Conservation (phyloP, 2,329 filamentous ascomycete genomes). For the Penicillium griseofulvum region DNA sequence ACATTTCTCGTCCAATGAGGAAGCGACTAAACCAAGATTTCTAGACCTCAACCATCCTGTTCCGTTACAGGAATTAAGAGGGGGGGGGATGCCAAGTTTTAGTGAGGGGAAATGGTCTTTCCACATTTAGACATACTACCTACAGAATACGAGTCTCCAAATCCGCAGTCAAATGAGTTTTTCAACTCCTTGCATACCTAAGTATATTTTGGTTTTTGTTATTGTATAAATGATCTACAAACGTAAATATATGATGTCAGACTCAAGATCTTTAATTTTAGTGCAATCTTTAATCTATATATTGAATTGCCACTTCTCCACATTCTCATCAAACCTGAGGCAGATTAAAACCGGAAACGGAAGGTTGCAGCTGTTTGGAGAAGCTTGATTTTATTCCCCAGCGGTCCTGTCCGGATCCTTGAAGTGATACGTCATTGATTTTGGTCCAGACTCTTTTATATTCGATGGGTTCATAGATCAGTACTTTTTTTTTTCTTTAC, state of each 20-base stretch:
- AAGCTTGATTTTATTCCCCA: background rate
- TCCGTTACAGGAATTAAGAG: too few relatives aligned
- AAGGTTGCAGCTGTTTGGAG: background rate
- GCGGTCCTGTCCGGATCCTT: background rate
- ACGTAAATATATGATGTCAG: background rate
- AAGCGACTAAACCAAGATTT: too few relatives aligned
- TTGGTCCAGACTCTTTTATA: constrained; percentile 2
- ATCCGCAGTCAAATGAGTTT: too few relatives aligned
- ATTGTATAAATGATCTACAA: background rate
- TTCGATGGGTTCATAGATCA: background rate
- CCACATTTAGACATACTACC: background rate
- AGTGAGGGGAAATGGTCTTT: background rate
- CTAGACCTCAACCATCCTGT: too few relatives aligned
- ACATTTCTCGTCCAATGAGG: too few relatives aligned
- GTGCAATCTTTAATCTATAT: background rate
- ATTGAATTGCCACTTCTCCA: background rate
- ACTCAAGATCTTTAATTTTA: background rate
- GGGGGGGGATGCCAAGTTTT: background rate
- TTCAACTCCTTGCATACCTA: too few relatives aligned
- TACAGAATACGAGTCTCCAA: background rate
- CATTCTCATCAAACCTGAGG: background rate
- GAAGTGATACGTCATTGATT: constrained; percentile 4
- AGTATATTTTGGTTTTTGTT: too few relatives aligned
- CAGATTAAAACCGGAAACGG: constrained; percentile 2
- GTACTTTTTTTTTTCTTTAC: too few relatives aligned